Conservation (phyloP, 306 rosid genomes). For the Castanea sativa region DNA sequence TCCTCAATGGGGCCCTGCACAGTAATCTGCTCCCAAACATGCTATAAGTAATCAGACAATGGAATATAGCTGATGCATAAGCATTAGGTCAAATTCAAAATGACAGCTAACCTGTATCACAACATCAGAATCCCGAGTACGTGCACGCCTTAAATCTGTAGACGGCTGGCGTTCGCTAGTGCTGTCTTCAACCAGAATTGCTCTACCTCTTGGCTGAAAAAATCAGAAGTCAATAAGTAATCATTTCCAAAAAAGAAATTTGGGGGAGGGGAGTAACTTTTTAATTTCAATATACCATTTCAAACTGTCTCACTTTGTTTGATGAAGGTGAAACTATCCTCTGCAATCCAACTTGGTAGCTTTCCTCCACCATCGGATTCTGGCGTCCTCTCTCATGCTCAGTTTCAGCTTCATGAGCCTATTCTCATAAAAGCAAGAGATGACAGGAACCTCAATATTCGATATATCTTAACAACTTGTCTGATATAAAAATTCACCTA, state of each 20-base stretch:
- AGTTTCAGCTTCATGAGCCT: conserved; percentile 26
- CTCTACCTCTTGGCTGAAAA: conserved; percentile 64
- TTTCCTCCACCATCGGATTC: conserved; percentile 33
- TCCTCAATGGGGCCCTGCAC: conserved; percentile 47
- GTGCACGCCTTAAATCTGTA: conserved; percentile 43
- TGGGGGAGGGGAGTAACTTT: neutral
- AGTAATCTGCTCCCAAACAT: conserved; percentile 50
- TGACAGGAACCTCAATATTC: conserved; percentile 13
- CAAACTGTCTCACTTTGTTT: conserved; percentile 15
- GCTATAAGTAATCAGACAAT: conserved; percentile 26
- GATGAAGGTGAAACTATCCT: conserved; percentile 27
- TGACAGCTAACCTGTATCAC: conserved; percentile 60
- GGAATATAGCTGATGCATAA: conserved; percentile 2
- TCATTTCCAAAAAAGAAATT: conserved; percentile 15
- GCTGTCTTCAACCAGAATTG: conserved; percentile 65
- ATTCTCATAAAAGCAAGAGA: conserved; percentile 19
- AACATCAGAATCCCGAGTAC: conserved; percentile 57
- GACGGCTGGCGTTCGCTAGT: conserved; percentile 67
- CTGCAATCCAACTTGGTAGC: conserved; percentile 31
- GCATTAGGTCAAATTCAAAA: conserved; percentile 15
- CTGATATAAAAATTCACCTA: conserved; percentile 6
- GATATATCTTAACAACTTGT: conserved; percentile 6
- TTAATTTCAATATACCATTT: conserved; percentile 40
- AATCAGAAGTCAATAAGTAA: conserved; percentile 28
- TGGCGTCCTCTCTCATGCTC: conserved; percentile 17